Conservation (phyloP, 2,329 filamentous ascomycete species). For the Penicillium sp. region DNA sequence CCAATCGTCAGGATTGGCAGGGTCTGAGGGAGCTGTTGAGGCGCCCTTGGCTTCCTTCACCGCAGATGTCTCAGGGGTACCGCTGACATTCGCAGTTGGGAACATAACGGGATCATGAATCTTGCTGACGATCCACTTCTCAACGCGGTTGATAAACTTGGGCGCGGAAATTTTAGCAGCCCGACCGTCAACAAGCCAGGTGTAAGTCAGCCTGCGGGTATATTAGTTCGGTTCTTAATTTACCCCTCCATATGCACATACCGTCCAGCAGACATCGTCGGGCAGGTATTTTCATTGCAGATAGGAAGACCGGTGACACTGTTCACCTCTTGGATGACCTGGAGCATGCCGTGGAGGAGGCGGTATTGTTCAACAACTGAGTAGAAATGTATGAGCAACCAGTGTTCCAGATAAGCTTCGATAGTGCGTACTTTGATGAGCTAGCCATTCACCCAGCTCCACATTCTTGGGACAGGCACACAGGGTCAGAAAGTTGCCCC, state of each 20-base stretch:
- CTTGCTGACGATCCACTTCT: constrained; percentile 96
- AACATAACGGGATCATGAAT: constrained; percentile 88
- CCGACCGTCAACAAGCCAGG: constrained; percentile 87
- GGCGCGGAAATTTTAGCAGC: constrained; percentile 89
- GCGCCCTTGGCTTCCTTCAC: constrained; percentile 52
- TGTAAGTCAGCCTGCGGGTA: constrained; percentile 77
- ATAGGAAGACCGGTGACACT: constrained; percentile 71
- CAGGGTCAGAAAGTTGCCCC: constrained; percentile 95
- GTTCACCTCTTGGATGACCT: constrained; percentile 84
- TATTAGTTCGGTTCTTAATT: constrained; percentile 18
- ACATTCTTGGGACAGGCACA: constrained; percentile 91
- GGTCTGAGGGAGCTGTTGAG: constrained; percentile 24
- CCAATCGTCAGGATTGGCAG: constrained; percentile 66
- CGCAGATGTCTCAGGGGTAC: constrained; percentile 57
- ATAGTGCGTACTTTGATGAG: constrained; percentile 76
- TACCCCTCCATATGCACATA: constrained; percentile 54
- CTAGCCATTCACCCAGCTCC: constrained; percentile 92
- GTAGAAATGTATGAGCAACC: constrained; percentile 11
- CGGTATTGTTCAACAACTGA: constrained; percentile 90
- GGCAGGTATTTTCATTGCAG: constrained; percentile 81
- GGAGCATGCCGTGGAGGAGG: constrained; percentile 84
- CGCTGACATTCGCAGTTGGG: constrained; percentile 75
- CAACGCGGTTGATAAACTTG: constrained; percentile 93
- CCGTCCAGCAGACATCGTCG: constrained; percentile 92
- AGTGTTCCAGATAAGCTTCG: neutral